Conservation (phyloP, 768 basidiomycete genomes). For the Candolleomyces efflorescens region DNA sequence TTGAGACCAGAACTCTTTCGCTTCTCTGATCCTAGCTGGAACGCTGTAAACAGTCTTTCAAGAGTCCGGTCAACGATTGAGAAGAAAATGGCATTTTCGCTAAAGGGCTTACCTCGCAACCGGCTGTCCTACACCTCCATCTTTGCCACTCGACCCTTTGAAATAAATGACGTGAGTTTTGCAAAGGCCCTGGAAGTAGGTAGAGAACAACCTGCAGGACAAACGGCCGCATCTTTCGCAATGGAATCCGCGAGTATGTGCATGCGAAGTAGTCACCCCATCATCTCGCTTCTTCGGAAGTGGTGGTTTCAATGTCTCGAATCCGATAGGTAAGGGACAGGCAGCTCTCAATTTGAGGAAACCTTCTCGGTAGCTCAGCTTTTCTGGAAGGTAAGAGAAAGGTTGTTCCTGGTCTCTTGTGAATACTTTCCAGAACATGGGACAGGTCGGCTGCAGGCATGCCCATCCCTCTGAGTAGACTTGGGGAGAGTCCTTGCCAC, state of each 20-base stretch:
- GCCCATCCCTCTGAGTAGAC: conserved; percentile 58
- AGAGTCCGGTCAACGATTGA: not conserved
- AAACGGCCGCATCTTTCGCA: conserved; percentile 67
- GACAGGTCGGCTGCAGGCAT: conserved; percentile 59
- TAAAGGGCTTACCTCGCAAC: conserved; percentile 1
- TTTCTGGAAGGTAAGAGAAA: conserved; percentile 19
- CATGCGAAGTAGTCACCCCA: conserved; percentile 47
- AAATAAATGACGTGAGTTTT: conserved; percentile 1
- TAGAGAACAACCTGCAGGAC: conserved; percentile 56
- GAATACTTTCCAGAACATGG: conserved; percentile 45
- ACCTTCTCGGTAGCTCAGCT: conserved; percentile 42
- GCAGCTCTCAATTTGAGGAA: conserved; percentile 41
- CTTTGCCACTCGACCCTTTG: conserved; percentile 67
- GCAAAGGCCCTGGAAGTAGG: not conserved
- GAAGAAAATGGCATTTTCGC: not conserved
- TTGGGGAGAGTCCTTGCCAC: conserved; percentile 40
- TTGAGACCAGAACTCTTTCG: conserved; percentile 33
- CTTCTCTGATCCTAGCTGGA: conserved; percentile 24
- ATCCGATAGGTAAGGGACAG: conserved; percentile 25
- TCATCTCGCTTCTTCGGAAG: conserved; percentile 22
- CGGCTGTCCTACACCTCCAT: conserved; percentile 52
- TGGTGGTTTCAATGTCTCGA: conserved; percentile 37
- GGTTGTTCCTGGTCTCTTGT: not conserved
- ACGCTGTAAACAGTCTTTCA: conserved; percentile 17
- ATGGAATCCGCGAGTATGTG: conserved; percentile 64